Conservation (phyloP, 805 yeast genomes). For the Barnettozyma botsteinii region DNA sequence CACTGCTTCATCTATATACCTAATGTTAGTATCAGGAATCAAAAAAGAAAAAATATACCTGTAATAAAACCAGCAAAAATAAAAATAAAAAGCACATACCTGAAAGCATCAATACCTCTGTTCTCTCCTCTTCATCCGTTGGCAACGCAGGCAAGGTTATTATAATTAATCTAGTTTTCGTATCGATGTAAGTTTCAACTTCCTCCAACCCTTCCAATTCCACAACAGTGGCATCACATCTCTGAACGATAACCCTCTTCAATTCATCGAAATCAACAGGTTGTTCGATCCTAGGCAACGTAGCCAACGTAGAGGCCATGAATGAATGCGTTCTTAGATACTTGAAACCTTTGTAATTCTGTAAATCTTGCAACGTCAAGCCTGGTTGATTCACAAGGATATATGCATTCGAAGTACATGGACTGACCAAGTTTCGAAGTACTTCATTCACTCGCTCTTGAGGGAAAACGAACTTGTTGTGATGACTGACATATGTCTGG, state of each 20-base stretch:
- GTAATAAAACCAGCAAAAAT: no score
- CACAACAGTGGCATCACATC: constrained; percentile 48
- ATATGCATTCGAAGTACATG: constrained; percentile 53
- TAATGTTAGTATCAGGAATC: constrained; percentile 10
- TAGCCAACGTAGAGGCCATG: constrained; percentile 55
- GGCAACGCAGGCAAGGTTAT: constrained; percentile 53
- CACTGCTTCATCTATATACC: constrained; percentile 30
- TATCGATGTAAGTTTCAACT: constrained; percentile 55
- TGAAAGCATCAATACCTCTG: constrained; percentile 31
- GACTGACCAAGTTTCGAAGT: constrained; percentile 27
- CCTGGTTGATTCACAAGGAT: constrained; percentile 53
- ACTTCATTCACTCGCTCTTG: constrained; percentile 26
- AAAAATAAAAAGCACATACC: constrained; percentile 30
- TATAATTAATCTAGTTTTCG: constrained; percentile 54
- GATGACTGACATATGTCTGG: constrained; percentile 22
- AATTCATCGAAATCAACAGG: constrained; percentile 38
- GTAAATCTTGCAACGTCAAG: constrained; percentile 40
- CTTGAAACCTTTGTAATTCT: constrained; percentile 37
- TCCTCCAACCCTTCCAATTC: constrained; percentile 39
- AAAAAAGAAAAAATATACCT: no score
- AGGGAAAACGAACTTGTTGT: constrained; percentile 22
- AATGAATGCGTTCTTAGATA: constrained; percentile 45
- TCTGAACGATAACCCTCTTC: constrained; percentile 36
- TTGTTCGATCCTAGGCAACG: constrained; percentile 45
- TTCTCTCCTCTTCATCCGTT: constrained; percentile 28